Conservation (phyloP, 2,329 filamentous ascomycete genomes). For the Coniochaeta ligniaria region DNA sequence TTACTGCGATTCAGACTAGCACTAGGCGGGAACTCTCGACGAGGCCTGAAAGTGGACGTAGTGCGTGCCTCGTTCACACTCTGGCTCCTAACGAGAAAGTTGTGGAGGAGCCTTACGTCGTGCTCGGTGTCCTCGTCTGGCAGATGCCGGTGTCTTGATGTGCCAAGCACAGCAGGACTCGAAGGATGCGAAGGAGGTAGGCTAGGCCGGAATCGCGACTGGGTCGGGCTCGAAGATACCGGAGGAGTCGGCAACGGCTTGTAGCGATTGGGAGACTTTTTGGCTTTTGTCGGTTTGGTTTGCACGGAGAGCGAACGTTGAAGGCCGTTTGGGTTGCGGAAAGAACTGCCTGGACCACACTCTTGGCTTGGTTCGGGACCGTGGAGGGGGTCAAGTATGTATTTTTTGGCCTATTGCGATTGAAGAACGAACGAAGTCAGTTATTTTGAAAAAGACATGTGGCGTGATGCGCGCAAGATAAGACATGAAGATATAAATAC, state of each 20-base stretch:
- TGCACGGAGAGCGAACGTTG: slow-evolving; percentile 12
- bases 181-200: slow-evolving; percentile 15
- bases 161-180: slow-evolving; percentile 1
- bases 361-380: slow-evolving; percentile 61
- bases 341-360: slow-evolving; percentile 55
- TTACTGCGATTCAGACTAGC: slow-evolving; percentile 11
- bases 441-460: background rate
- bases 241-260: slow-evolving; percentile 31
- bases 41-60: slow-evolving; percentile 5
- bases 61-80: slow-evolving; percentile 9
- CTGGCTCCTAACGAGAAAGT: slow-evolving; percentile 12
- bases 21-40: slow-evolving; percentile 6
- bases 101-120: slow-evolving; percentile 8
- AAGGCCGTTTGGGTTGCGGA: slow-evolving; percentile 27
- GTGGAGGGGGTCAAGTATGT: slow-evolving; percentile 63
- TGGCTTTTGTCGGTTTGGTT: slow-evolving; percentile 12
- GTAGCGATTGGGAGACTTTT: slow-evolving; percentile 10
- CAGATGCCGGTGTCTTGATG: background rate
- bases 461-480: background rate
- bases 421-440: background rate
- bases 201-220: slow-evolving; percentile 32
- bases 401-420: slow-evolving; percentile 50
- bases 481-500: background rate
- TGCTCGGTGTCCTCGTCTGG: slow-evolving; percentile 8
- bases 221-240: slow-evolving; percentile 44